Percentiles rank a stretch among this genome's conserved stretches.
phyloP scores from a whole-genome alignment of 108 stramenopile genomes.

The Discostella pseudostelligera region DNA sequence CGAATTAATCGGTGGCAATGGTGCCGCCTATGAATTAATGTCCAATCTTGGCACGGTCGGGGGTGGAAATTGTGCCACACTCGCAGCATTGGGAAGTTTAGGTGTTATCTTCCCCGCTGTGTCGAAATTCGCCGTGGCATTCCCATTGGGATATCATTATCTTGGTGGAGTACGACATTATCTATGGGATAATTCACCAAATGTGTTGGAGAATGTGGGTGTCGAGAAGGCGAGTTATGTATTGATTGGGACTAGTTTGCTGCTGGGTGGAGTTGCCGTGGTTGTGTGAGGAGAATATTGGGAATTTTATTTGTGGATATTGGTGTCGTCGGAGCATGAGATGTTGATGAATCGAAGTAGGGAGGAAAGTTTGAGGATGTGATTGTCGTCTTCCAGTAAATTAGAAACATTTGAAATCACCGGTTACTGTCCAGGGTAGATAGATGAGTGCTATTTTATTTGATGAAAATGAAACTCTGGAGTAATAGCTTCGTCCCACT shows the following conservation, averaged over 20 bases:
- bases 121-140: slow-evolving; percentile 87
- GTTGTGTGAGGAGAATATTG: slow-evolving; percentile 22
- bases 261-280: slow-evolving; percentile 51
- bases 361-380: no score
- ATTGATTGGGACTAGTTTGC: slow-evolving; percentile 56
- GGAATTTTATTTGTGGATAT: background rate
- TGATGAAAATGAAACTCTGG: no score
- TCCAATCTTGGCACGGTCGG: slow-evolving; percentile 59
- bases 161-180: slow-evolving; percentile 84
- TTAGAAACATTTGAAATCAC: background rate
- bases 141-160: slow-evolving; percentile 92
- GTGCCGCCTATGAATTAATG: slow-evolving; percentile 75
- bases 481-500: no score
- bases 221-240: slow-evolving; percentile 73
- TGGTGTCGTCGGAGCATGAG: no score
- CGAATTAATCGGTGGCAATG: slow-evolving; percentile 76
- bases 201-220: slow-evolving; percentile 62
- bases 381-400: no score
- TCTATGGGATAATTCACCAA: slow-evolving; percentile 74
- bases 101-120: slow-evolving; percentile 57
- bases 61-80: slow-evolving; percentile 10
- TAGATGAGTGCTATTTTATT: no score
- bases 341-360: no score
- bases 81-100: slow-evolving; percentile 52
- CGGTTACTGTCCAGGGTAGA: no score